Conservation (phyloP, 805 yeast species). For the Candida silvatica region DNA sequence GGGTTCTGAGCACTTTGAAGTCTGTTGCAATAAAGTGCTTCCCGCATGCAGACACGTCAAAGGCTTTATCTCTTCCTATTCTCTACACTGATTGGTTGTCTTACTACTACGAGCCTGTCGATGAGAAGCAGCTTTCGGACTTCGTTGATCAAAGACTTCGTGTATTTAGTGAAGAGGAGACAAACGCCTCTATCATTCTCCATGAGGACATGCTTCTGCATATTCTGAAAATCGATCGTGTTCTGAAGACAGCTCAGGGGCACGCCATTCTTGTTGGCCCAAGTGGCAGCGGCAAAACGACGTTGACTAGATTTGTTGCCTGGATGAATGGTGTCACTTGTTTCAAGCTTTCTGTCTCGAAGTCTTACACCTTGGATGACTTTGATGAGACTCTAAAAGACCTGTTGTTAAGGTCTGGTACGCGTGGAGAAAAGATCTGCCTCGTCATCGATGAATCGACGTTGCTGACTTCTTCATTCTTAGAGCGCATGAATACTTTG, state of each 20-base stretch:
- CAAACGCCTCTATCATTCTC: constrained; percentile 50
- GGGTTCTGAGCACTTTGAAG: constrained; percentile 36
- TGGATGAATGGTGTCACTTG: constrained; percentile 81
- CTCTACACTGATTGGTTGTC: constrained; percentile 73
- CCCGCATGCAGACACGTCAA: constrained; percentile 31
- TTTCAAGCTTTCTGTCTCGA: constrained; percentile 47
- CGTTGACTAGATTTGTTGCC: constrained; percentile 71
- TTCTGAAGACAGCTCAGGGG: constrained; percentile 78
- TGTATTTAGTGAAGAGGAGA: constrained; percentile 73
- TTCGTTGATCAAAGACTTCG: constrained; percentile 59
- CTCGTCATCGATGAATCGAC: constrained; percentile 77
- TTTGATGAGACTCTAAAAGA: constrained; percentile 60
- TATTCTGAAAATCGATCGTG: constrained; percentile 71
- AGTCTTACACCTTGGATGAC: constrained; percentile 45
- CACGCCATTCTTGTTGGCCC: constrained; percentile 83
- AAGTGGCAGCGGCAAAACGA: constrained; percentile 73
- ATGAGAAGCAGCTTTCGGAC: constrained; percentile 32
- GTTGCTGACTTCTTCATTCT: constrained; percentile 64
- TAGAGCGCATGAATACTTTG: constrained; percentile 90
- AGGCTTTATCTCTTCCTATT: constrained; percentile 40
- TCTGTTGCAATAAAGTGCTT: constrained; percentile 31
- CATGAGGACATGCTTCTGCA: constrained; percentile 70
- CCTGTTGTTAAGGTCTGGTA: constrained; percentile 40
- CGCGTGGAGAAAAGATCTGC: constrained; percentile 54
- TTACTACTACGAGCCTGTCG: constrained; percentile 49